Base-by-base conservation (phyloP, 2,329 filamentous ascomycete species). In the Trichoderma sp. region DNA sequence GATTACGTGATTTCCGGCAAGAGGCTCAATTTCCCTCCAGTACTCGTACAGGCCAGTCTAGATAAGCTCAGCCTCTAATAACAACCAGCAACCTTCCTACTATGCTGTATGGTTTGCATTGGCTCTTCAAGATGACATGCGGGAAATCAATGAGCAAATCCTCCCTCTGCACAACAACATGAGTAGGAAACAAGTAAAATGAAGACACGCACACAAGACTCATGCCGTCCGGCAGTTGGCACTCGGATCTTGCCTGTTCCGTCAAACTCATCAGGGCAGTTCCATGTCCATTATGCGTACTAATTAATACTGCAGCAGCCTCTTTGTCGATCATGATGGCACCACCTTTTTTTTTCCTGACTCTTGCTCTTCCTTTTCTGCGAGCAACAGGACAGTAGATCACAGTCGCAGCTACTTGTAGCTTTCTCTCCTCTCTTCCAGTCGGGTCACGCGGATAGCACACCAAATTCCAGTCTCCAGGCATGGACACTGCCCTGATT, bases 1-100 rank as follows among this genome's bases (percentile, higher is more conserved):
- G 47, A 69, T 69, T 69, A 67, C 64, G 64, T 67, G 64, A 67
- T 67, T 67, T 39, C 30, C 51, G 53, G 14, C n/a, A 21, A 67
- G 18, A n/a, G 34, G 64, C 24, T 43, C 34, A 26, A 24, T 61
- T 30, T 61, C 32, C 47, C 47, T 53, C 47, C 1, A 43, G 11
- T 2, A 18, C 6, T 6, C 5, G 34, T 1, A 5, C 7, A n/a
- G 39, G 8, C 3, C 2, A 43, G 15, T n/a, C 39, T 2, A 43
- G 47, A 53, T 24, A 53, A 24, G 47, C 47, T 53, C 47, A 21
- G 9, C n/a, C 9, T 47, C 43, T 21, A n/a, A 1, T 1, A 11
- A 6, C 34, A 36, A 36, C 34, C 12, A 6, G 15, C 39, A 43
- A 3, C 15, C 34, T 39, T 8, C 36, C 34, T 39, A 18, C 36